Percentiles rank a stretch among this genome's conserved stretches.
Conservation (phyloP, 2,329 filamentous ascomycete genomes). For the Penicillium vulpinum region DNA sequence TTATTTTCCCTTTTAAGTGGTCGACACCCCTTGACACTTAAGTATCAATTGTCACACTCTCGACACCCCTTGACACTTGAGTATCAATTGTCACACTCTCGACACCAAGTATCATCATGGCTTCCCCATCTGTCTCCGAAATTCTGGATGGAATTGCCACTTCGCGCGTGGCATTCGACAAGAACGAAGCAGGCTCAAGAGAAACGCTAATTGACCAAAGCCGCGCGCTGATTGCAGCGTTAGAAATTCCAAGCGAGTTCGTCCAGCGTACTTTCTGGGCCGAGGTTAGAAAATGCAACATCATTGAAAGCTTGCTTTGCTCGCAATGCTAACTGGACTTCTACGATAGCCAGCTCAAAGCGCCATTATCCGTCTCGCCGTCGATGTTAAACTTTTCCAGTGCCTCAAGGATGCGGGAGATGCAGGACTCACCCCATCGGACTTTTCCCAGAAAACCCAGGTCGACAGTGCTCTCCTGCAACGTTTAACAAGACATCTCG, state of each 20-base stretch:
- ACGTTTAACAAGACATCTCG: conserved; percentile 41
- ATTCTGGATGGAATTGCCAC: conserved; percentile 19
- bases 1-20: not conserved
- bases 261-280: conserved; percentile 41
- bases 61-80: no score
- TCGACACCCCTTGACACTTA: no score
- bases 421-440: conserved; percentile 24
- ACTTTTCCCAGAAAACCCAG: conserved; percentile 32
- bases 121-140: not conserved
- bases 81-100: not conserved
- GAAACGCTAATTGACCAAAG: conserved; percentile 41
- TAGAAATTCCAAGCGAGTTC: conserved; percentile 43
- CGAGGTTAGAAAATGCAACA: conserved; percentile 30
- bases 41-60: not conserved
- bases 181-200: conserved; percentile 36
- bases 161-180: conserved; percentile 34
- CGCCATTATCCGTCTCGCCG: conserved; percentile 39
- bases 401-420: conserved; percentile 29
- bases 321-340: not conserved
- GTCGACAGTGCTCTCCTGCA: conserved; percentile 30
- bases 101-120: not conserved
- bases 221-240: conserved; percentile 34
- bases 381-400: conserved; percentile 40
- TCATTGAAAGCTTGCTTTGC: not conserved
- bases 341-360: conserved; percentile 30